phyloP scores from a whole-genome alignment of 2,329 filamentous ascomycete genomes.

The Alternaria ethzedia region DNA sequence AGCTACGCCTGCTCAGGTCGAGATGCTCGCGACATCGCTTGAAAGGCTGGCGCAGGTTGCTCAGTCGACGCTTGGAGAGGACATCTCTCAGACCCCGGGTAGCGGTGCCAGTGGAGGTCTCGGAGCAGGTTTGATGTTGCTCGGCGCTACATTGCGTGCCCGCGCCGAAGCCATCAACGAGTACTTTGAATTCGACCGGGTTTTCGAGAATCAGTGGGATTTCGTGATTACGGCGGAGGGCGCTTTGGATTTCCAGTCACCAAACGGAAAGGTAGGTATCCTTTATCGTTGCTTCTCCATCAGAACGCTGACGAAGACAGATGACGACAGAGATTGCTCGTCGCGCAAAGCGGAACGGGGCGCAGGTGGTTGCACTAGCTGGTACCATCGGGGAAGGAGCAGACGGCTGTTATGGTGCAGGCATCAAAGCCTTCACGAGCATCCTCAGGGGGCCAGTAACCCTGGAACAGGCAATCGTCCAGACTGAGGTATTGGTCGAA shows the following conservation, averaged over 20 bases:
- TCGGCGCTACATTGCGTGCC: conserved; percentile 56
- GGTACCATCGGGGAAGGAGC: conserved; percentile 40
- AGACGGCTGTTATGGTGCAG: conserved; percentile 34
- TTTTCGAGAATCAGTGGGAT: conserved; percentile 56
- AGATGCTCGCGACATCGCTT: conserved; percentile 53
- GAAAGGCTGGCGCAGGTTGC: conserved; percentile 52
- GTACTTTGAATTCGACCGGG: conserved; percentile 56
- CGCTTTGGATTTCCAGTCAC: conserved; percentile 59
- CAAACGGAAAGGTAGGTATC: conserved; percentile 48
- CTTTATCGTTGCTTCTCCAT: background rate
- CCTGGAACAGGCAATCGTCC: conserved; percentile 43
- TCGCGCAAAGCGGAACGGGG: conserved; percentile 54
- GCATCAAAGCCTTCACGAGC: conserved; percentile 47
- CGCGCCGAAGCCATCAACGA: conserved; percentile 59
- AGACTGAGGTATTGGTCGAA: conserved; percentile 43
- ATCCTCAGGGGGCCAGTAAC: conserved; percentile 44
- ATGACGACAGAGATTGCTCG: conserved; percentile 61
- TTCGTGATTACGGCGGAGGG: conserved; percentile 62
- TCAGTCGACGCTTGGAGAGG: conserved; percentile 41
- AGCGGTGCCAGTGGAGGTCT: conserved; percentile 61
- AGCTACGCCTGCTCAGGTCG: conserved; percentile 53
- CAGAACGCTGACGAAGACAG: conserved; percentile 28
- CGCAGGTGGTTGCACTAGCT: conserved; percentile 54
- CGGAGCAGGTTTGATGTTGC: conserved; percentile 58
- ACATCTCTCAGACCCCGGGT: conserved; percentile 52